phyloP scores from a whole-genome alignment of 306 rosid species.

The barrel medic (Medicago truncatula) region MtrunA17r5.0-ANR NC_053042.1:39697001-39697500 shows the following conservation, averaged over 20 bases:
- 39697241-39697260: constrained; percentile 97
- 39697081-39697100: constrained; percentile 63
- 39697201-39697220: constrained; percentile 98
- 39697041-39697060: constrained; percentile 83
- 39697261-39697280: constrained; percentile 88
- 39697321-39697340: constrained; percentile 80
- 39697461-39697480: constrained; percentile 19
- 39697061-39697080: constrained; percentile 88
- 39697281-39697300: constrained; percentile 73
- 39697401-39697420: constrained; percentile 1
- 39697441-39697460: constrained; percentile 33
- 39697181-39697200: constrained; percentile 96
- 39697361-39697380: constrained; percentile 20
- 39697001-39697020: constrained; percentile 44
- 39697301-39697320: constrained; percentile 60
- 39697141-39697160: constrained; percentile 97
- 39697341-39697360: constrained; percentile 36
- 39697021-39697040: constrained; percentile 58
- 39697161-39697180: constrained; percentile 95
- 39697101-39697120: constrained; percentile 58
- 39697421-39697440: constrained; percentile 8
- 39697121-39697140: constrained; percentile 83
- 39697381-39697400: constrained; percentile 10
- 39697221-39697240: constrained; percentile 84
- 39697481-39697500: constrained; percentile 30